Evolutionary conservation across 495 filamentous ascomycete species (phyloP).

Genomic region (Talaromyces nanjingensis): DNA sequence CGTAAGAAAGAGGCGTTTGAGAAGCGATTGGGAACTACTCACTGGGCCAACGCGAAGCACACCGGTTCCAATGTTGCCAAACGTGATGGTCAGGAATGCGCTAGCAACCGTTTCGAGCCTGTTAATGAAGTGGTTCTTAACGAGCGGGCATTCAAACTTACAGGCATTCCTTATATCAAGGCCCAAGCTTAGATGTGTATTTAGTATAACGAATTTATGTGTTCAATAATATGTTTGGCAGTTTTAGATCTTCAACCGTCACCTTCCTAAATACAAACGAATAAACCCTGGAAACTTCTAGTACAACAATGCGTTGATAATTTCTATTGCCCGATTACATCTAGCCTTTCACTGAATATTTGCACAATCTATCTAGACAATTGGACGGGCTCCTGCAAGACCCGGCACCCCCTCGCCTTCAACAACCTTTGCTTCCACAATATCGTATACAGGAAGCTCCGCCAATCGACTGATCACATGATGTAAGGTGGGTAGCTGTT

Average conservation of each 20-base stretch:
- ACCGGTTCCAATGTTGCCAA: constrained; percentile 16
- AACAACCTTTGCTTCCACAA: constrained; percentile 43
- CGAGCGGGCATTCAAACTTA: neutral
- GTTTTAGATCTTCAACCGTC: neutral
- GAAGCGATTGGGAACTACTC: too few species aligned
- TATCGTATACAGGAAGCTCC: constrained; percentile 46
- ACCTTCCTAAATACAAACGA: too few species aligned
- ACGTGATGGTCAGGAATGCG: neutral
- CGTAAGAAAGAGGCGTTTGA: too few species aligned
- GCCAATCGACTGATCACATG: constrained; percentile 42
- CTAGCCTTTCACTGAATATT: neutral
- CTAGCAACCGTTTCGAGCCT: neutral
- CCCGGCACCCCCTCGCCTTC: constrained; percentile 44
- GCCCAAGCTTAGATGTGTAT: neutral
- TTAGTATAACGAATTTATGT: neutral
- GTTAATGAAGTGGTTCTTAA: neutral
- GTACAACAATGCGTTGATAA: too few species aligned
- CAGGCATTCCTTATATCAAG: neutral
- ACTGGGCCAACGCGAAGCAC: too few species aligned
- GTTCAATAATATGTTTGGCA: neutral
- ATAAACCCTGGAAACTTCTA: too few species aligned
- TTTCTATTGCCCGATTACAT: neutral
- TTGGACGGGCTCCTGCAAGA: constrained; percentile 30
- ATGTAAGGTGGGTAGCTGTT: constrained; percentile 47
- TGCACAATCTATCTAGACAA: constrained; percentile 17